Evolutionary conservation across 371 early-diverging fungal species (phyloP).

Genomic region (Actinomortierella ambigua): DNA sequence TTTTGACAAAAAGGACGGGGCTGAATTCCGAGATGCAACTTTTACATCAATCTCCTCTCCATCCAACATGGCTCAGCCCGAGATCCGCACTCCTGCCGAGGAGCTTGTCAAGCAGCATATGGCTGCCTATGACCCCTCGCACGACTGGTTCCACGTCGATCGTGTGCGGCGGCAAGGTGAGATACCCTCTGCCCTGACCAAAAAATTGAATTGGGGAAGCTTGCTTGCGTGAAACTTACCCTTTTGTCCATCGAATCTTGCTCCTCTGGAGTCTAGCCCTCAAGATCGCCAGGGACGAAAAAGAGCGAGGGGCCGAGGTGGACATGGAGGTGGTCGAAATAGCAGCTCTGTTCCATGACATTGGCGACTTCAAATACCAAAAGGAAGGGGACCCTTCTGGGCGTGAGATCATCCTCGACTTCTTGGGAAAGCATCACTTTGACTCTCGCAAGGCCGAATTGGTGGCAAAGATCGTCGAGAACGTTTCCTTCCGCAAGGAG

Average conservation of each 20-base stretch:
- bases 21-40: too few relatives aligned
- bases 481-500: slow-evolving; percentile 78
- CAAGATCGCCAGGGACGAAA: slow-evolving; percentile 48
- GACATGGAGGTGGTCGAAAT: slow-evolving; percentile 70
- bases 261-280: slow-evolving; percentile 29
- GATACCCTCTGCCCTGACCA: too few relatives aligned
- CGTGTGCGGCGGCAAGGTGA: slow-evolving; percentile 72
- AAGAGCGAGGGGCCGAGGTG: slow-evolving; percentile 24
- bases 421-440: slow-evolving; percentile 48
- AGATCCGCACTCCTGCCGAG: slow-evolving; percentile 43
- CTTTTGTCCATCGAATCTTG: neutral
- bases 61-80: neutral
- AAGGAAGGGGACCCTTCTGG: slow-evolving; percentile 53
- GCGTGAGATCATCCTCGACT: slow-evolving; percentile 50
- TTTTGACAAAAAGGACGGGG: too few relatives aligned
- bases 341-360: slow-evolving; percentile 79
- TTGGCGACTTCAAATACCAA: slow-evolving; percentile 75
- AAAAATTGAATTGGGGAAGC: neutral
- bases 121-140: slow-evolving; percentile 73
- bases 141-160: slow-evolving; percentile 80
- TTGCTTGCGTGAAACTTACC: neutral
- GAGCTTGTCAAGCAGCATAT: slow-evolving; percentile 69
- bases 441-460: slow-evolving; percentile 49
- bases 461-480: slow-evolving; percentile 65
- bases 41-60: too few relatives aligned